phyloP scores from a whole-genome alignment of 257 asterid genomes.

The Galeopsis tetrahit region DNA sequence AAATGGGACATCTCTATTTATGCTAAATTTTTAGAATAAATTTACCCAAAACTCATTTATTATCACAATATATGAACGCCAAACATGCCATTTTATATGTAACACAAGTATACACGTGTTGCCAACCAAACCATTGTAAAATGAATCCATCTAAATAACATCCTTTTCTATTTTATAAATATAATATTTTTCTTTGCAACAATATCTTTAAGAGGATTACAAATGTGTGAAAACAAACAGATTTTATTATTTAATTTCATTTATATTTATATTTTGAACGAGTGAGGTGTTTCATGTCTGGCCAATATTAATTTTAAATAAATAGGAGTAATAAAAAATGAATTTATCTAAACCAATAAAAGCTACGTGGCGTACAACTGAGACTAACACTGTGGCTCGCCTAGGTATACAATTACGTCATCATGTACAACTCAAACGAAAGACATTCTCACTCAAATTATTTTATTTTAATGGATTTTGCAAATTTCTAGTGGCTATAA shows the following conservation, averaged over 20 bases:
- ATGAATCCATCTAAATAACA: neutral
- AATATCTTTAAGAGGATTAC: too few species aligned
- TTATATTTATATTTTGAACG: neutral
- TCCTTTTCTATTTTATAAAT: too few species aligned
- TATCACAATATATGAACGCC: too few species aligned
- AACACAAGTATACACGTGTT: neutral
- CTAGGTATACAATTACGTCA: conserved; percentile 22
- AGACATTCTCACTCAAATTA: neutral
- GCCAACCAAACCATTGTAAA: neutral
- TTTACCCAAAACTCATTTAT: too few species aligned
- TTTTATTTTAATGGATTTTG: conserved; percentile 1
- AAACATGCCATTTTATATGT: too few species aligned
- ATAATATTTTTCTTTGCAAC: too few species aligned
- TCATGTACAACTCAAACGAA: conserved; percentile 10
- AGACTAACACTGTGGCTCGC: neutral
- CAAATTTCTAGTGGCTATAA: neutral
- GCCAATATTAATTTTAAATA: too few species aligned
- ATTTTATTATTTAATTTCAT: neutral
- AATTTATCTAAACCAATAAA: neutral
- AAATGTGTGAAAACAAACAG: too few species aligned
- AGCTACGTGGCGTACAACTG: conserved; percentile 28
- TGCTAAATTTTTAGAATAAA: too few species aligned
- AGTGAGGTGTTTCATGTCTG: neutral
- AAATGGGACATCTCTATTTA: too few species aligned
- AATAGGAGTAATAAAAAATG: neutral